These are phyloP conservation scores for Corrigiola litoralis DNA, from an alignment of 179 eudicot species.

Conservation along the genomic window DNA sequence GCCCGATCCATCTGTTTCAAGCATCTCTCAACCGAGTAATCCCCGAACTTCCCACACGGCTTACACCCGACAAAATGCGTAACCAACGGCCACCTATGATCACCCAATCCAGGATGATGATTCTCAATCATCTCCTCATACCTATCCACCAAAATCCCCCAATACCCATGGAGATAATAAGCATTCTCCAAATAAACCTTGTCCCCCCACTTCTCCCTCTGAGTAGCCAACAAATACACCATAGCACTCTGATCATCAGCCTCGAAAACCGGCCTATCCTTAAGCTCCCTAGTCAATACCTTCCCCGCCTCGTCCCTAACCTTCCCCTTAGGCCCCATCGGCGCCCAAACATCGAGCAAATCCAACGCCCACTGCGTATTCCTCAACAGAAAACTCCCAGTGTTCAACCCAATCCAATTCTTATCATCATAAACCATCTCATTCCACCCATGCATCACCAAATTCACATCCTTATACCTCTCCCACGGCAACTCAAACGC, in stretches of 20 bases:
- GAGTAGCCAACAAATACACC: conserved; percentile 21
- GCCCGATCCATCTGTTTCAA: conserved; percentile 30
- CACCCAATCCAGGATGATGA: conserved; percentile 26
- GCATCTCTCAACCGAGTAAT: conserved; percentile 31
- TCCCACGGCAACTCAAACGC: conserved; percentile 21
- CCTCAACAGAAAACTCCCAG: conserved; percentile 27
- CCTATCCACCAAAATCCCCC: conserved; percentile 24
- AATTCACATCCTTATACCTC: conserved; percentile 13
- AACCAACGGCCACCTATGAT: conserved; percentile 31
- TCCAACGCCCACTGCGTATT: conserved; percentile 28
- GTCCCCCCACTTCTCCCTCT: conserved; percentile 23
- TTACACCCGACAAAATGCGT: conserved; percentile 31
- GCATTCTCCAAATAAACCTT: conserved; percentile 26
- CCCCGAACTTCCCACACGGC: conserved; percentile 25
- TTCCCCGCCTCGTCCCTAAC: conserved; percentile 25
- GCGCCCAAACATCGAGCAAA: conserved; percentile 28
- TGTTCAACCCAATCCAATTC: conserved; percentile 27
- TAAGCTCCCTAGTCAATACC: conserved; percentile 17
- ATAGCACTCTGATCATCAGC: conserved; percentile 33
- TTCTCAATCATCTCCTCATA: conserved; percentile 26
- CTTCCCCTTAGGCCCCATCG: conserved; percentile 27
- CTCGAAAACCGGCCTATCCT: conserved; percentile 25
- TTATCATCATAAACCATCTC: conserved; percentile 25
- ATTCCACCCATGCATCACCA: conserved; percentile 26
- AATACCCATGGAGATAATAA: conserved; percentile 28